phyloP scores from a whole-genome alignment of 2,329 filamentous ascomycete species.

The Metarhizium anisopliae region DNA sequence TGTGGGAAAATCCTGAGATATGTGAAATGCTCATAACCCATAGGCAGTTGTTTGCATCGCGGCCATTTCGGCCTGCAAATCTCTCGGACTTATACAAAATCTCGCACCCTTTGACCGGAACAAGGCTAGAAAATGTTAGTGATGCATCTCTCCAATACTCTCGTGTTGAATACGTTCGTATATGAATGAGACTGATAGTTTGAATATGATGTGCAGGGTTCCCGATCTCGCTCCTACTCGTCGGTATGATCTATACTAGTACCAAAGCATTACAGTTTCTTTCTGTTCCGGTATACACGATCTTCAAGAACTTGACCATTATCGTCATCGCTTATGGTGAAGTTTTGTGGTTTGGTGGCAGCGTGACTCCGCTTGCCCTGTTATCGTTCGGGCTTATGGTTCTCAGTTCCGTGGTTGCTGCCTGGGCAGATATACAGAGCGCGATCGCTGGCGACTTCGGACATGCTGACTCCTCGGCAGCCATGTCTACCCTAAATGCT shows the following conservation, averaged over 20 bases:
- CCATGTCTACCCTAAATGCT: slow-evolving; percentile 82
- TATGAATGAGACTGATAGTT: not conserved
- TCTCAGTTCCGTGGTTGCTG: slow-evolving; percentile 84
- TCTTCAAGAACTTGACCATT: slow-evolving; percentile 99
- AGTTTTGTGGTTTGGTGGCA: slow-evolving; percentile 95
- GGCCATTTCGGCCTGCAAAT: slow-evolving; percentile 77
- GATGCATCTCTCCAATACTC: too few relatives aligned
- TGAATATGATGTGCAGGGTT: slow-evolving; percentile 56
- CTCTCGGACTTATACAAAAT: slow-evolving; percentile 71
- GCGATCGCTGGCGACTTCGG: slow-evolving; percentile 57
- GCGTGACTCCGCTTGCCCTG: slow-evolving; percentile 76
- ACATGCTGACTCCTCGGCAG: slow-evolving; percentile 54
- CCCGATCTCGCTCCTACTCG: slow-evolving; percentile 87
- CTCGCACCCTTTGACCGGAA: slow-evolving; percentile 73
- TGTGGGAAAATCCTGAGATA: not conserved
- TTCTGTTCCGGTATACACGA: slow-evolving; percentile 96
- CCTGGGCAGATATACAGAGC: slow-evolving; percentile 93
- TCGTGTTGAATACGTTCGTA: too few relatives aligned
- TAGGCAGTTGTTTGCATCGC: slow-evolving; percentile 83
- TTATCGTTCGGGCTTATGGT: slow-evolving; percentile 97
- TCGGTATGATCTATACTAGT: slow-evolving; percentile 98
- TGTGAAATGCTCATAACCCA: slow-evolving; percentile 9
- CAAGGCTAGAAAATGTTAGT: slow-evolving; percentile 85
- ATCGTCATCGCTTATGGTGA: slow-evolving; percentile 98
- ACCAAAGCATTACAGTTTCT: slow-evolving; percentile 94